phyloP scores from a whole-genome alignment of 169 alveolate species.

The Plasmodium relictum region DNA sequence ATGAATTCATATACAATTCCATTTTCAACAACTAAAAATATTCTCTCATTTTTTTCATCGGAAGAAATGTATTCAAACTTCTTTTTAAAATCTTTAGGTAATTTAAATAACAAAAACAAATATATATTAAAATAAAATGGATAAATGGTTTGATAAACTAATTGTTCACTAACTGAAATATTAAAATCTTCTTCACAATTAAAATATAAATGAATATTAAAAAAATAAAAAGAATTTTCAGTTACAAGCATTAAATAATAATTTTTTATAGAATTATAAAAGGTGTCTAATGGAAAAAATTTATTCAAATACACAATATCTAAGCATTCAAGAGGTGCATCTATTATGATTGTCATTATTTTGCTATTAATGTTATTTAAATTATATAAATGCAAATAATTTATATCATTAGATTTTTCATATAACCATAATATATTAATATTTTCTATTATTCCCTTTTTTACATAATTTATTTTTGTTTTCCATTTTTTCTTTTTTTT shows the following conservation, averaged over 20 bases:
- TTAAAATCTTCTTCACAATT: conserved; percentile 74
- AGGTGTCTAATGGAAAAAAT: conserved; percentile 51
- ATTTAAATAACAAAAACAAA: conserved; percentile 31
- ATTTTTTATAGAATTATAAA: conserved; percentile 51
- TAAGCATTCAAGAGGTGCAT: conserved; percentile 53
- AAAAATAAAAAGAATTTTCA: conserved; percentile 40
- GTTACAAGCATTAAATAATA: conserved; percentile 60
- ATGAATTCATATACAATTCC: conserved; percentile 66
- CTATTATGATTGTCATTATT: conserved; percentile 23
- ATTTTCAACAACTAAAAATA: conserved; percentile 43
- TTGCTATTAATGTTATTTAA: conserved; percentile 48
- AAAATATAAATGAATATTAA: conserved; percentile 62
- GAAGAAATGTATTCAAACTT: conserved; percentile 16
- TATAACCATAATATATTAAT: conserved; percentile 58
- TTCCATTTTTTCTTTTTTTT: background rate
- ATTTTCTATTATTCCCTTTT: conserved; percentile 46
- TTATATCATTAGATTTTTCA: conserved; percentile 16
- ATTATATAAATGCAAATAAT: conserved; percentile 53
- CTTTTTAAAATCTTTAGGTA: conserved; percentile 12
- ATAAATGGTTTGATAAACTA: conserved; percentile 38
- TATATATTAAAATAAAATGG: conserved; percentile 75
- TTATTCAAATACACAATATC: conserved; percentile 34
- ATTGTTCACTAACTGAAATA: conserved; percentile 31
- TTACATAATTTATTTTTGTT: conserved; percentile 16
- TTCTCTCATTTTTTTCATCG: conserved; percentile 48